These are phyloP conservation scores for Kandelia obovata DNA, from an alignment of 345 rosid genomes.

Conservation along the genomic window DNA sequence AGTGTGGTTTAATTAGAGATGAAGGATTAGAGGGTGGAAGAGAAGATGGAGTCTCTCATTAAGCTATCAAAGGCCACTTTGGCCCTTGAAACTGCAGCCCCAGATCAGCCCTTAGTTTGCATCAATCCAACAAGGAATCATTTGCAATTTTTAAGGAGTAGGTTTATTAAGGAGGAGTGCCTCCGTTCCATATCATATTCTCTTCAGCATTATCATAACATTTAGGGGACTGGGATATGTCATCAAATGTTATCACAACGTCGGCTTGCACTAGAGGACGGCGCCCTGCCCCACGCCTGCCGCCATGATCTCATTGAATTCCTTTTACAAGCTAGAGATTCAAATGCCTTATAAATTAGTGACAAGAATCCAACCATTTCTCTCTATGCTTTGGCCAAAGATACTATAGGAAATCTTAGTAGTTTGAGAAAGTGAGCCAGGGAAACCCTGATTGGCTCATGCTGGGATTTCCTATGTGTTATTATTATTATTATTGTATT, in stretches of 20 bases:
- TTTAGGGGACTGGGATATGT: not conserved
- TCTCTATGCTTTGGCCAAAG: too few species aligned
- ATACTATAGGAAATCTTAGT: too few species aligned
- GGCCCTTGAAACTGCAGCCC: too few species aligned
- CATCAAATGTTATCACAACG: not conserved
- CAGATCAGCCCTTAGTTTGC: too few species aligned
- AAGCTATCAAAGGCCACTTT: too few species aligned
- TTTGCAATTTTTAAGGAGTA: too few species aligned
- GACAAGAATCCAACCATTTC: not conserved
- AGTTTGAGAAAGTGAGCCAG: not conserved
- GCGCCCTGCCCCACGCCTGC: not conserved
- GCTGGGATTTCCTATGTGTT: not conserved
- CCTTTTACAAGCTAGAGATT: too few species aligned
- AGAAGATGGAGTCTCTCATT: too few species aligned
- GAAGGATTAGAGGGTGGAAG: too few species aligned
- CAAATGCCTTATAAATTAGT: not conserved
- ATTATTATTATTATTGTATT: not conserved
- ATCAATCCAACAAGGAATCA: too few species aligned
- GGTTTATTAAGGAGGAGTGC: not conserved
- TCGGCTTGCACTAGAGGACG: not conserved
- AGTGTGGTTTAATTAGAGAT: not conserved
- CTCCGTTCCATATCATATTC: not conserved
- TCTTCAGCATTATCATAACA: not conserved
- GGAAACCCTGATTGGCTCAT: not conserved
- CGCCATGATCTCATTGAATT: not conserved